Conservation (phyloP, 2,329 filamentous ascomycete genomes). For the Cladosporium austrohemisphaericum region DNA sequence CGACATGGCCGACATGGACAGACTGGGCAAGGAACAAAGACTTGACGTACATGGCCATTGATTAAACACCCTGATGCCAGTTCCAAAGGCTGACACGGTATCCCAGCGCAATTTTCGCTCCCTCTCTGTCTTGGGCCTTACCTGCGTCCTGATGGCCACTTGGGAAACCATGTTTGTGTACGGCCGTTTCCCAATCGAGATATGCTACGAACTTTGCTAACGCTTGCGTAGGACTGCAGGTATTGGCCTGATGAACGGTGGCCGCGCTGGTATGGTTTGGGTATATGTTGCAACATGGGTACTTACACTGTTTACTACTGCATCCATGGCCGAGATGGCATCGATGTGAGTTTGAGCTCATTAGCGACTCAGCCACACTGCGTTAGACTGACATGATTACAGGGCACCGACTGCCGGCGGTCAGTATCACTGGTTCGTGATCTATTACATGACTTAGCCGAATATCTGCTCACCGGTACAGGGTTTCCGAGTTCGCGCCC, state of each 20-base stretch:
- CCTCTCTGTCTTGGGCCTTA: slow-evolving; percentile 27
- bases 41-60: background rate
- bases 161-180: slow-evolving; percentile 21
- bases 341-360: slow-evolving; percentile 29
- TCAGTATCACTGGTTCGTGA: slow-evolving; percentile 19
- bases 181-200: background rate
- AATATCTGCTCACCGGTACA: too few species aligned
- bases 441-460: slow-evolving; percentile 17
- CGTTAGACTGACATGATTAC: background rate
- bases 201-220: background rate
- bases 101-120: slow-evolving; percentile 25
- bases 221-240: background rate
- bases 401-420: slow-evolving; percentile 22
- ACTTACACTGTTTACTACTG: slow-evolving; percentile 26
- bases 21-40: slow-evolving; percentile 14
- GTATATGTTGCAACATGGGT: slow-evolving; percentile 27
- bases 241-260: slow-evolving; percentile 1
- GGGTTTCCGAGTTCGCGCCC: slow-evolving; percentile 40
- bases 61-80: background rate
- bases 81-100: too few species aligned
- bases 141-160: slow-evolving; percentile 28
- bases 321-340: slow-evolving; percentile 31
- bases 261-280: background rate
- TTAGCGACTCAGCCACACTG: background rate
- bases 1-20: slow-evolving; percentile 13